phyloP scores from a whole-genome alignment of 352 stramenopile species.

The Elongisporangium prolatum region DNA sequence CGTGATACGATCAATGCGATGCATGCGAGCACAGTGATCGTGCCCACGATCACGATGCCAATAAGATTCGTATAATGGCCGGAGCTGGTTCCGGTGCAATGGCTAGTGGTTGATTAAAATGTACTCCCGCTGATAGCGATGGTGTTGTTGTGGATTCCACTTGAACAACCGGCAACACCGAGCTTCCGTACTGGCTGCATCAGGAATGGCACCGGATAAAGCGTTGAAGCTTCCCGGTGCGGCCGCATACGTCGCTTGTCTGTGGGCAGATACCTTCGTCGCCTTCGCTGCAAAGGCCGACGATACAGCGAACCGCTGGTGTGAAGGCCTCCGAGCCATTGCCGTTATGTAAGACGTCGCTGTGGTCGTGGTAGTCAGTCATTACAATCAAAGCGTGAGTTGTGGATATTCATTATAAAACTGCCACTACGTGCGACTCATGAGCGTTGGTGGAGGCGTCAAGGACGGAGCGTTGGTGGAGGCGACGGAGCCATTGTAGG shows the following conservation, averaged over 20 bases:
- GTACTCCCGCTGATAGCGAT: not conserved
- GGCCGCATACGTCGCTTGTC: not conserved
- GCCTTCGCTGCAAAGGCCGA: not conserved
- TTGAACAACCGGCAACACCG: not conserved
- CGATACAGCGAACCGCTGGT: not conserved
- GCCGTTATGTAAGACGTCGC: not conserved
- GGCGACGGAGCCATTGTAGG: not conserved
- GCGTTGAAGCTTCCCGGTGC: not conserved
- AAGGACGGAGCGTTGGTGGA: not conserved
- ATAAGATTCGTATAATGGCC: not conserved
- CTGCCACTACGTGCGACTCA: not conserved
- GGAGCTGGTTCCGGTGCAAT: not conserved
- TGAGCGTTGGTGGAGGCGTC: not conserved
- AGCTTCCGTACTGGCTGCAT: not conserved
- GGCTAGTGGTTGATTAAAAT: not conserved
- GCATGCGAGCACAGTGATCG: not conserved
- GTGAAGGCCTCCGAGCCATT: not conserved
- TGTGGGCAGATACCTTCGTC: not conserved
- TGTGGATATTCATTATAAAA: not conserved
- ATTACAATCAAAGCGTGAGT: not conserved
- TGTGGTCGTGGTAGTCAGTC: not conserved
- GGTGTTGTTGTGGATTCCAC: not conserved
- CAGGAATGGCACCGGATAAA: not conserved
- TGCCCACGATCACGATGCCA: not conserved
- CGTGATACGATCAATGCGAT: not conserved